phyloP scores from a whole-genome alignment of 1,284 basidiomycete species.

The Austroboletus rostrupii region DNA sequence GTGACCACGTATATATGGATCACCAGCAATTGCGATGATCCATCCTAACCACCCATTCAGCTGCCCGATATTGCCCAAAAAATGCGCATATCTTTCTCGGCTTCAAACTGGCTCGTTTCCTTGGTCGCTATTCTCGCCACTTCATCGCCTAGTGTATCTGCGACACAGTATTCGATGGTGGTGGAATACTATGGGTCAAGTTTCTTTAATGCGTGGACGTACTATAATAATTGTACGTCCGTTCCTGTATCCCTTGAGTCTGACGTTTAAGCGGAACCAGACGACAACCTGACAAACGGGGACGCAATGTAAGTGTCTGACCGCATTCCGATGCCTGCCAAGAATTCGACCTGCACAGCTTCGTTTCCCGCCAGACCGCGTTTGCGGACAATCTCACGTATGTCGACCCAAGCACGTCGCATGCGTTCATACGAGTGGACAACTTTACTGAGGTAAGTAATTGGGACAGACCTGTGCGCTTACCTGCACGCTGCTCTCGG shows the following conservation, averaged over 20 bases:
- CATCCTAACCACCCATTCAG: not conserved
- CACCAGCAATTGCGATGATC: not conserved
- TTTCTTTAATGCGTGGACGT: constrained; percentile 57
- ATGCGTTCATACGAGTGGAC: constrained; percentile 72
- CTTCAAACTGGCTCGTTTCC: constrained; percentile 5
- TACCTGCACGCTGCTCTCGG: not conserved
- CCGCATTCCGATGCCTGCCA: not conserved
- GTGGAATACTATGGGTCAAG: constrained; percentile 47
- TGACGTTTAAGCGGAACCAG: constrained; percentile 30
- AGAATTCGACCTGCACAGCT: constrained; percentile 35
- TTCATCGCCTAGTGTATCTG: constrained; percentile 11
- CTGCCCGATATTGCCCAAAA: not conserved
- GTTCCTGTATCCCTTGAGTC: not conserved
- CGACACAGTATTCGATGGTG: constrained; percentile 39
- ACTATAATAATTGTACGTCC: constrained; percentile 46
- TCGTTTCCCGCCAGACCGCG: constrained; percentile 50
- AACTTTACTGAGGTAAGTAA: constrained; percentile 50
- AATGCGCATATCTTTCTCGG: constrained; percentile 7
- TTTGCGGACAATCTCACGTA: constrained; percentile 53
- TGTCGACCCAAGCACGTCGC: constrained; percentile 51
- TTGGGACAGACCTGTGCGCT: not conserved
- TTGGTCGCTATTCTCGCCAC: constrained; percentile 8
- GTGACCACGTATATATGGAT: constrained; percentile 10
- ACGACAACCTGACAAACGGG: constrained; percentile 69
- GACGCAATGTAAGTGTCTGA: constrained; percentile 46